Evolutionary conservation across 768 basidiomycete species (phyloP).

Genomic region (Tubosaeta sp.): DNA sequence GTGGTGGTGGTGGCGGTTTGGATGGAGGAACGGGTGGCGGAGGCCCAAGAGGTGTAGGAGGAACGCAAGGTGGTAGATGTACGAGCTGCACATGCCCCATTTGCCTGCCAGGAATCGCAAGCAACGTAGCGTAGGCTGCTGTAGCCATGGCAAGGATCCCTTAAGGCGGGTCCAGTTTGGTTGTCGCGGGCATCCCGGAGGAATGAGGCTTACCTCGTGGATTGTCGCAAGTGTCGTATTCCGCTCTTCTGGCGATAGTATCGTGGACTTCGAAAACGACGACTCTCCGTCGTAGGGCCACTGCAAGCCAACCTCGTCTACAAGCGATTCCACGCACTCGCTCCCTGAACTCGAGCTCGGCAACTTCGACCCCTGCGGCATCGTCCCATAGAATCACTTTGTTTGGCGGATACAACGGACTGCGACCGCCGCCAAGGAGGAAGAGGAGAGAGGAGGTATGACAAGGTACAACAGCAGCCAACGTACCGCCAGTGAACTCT

Average conservation of each 20-base stretch:
- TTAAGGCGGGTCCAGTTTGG: slow-evolving; percentile 26
- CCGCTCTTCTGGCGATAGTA: slow-evolving; percentile 57
- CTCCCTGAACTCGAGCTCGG: slow-evolving; percentile 87
- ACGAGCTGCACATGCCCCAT: slow-evolving; percentile 85
- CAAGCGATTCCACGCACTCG: slow-evolving; percentile 75
- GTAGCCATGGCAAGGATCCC: slow-evolving; percentile 82
- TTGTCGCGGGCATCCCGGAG: slow-evolving; percentile 2
- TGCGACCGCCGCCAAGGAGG: slow-evolving; percentile 82
- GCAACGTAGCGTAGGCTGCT: slow-evolving; percentile 70
- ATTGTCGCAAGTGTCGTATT: slow-evolving; percentile 90
- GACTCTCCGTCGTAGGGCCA: slow-evolving; percentile 73
- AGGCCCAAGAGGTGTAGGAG: slow-evolving; percentile 53
- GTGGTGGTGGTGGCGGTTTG: slow-evolving; percentile 52
- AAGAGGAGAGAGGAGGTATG: slow-evolving; percentile 82
- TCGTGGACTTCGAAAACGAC: slow-evolving; percentile 71
- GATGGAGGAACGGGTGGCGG: slow-evolving; percentile 48
- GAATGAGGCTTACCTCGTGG: slow-evolving; percentile 53
- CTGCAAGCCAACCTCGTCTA: slow-evolving; percentile 79
- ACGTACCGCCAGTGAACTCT: slow-evolving; percentile 79
- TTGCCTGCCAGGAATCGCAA: slow-evolving; percentile 82
- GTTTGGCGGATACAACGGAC: slow-evolving; percentile 86
- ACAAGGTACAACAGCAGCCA: slow-evolving; percentile 71
- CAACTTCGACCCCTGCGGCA: slow-evolving; percentile 67
- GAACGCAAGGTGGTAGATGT: slow-evolving; percentile 75
- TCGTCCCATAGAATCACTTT: slow-evolving; percentile 93